Evolutionary conservation across 2,329 filamentous ascomycete genomes (phyloP).

Genomic region (Exophiala lecanii-corni): DNA sequence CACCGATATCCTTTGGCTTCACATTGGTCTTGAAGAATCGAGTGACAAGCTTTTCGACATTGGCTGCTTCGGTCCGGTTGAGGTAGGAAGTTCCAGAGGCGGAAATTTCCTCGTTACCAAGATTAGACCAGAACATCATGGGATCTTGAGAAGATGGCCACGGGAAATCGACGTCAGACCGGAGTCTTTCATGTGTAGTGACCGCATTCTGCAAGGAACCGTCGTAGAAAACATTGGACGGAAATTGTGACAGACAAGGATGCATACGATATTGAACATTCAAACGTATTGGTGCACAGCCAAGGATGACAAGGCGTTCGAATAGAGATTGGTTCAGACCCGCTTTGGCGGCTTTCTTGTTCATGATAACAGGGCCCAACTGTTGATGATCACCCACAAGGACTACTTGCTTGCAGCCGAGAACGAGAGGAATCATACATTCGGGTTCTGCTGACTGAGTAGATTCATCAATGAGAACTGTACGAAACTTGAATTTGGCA

Average conservation of each 20-base stretch:
- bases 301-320: constrained; percentile 90
- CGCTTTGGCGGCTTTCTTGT: constrained; percentile 98
- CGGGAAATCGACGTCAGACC: constrained; percentile 93
- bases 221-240: constrained; percentile 99
- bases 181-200: constrained; percentile 79
- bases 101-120: constrained; percentile 96
- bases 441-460: constrained; percentile 97
- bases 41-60: constrained; percentile 97
- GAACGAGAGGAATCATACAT: constrained; percentile 95
- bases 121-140: constrained; percentile 99
- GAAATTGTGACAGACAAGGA: constrained; percentile 92
- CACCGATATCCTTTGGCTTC: constrained; percentile 87
- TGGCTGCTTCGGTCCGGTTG: constrained; percentile 93
- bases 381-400: constrained; percentile 98
- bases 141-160: constrained; percentile 92
- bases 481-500: constrained; percentile 96
- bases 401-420: constrained; percentile 98
- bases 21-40: constrained; percentile 98
- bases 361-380: constrained; percentile 98
- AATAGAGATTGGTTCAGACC: constrained; percentile 98
- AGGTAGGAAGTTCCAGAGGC: constrained; percentile 97
- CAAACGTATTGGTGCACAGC: constrained; percentile 81
- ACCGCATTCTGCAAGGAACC: constrained; percentile 95
- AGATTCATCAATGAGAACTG: constrained; percentile 95
- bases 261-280: constrained; percentile 99